Conservation (phyloP, 106 monocot species). For the Acanthochlamys bracteata region DNA sequence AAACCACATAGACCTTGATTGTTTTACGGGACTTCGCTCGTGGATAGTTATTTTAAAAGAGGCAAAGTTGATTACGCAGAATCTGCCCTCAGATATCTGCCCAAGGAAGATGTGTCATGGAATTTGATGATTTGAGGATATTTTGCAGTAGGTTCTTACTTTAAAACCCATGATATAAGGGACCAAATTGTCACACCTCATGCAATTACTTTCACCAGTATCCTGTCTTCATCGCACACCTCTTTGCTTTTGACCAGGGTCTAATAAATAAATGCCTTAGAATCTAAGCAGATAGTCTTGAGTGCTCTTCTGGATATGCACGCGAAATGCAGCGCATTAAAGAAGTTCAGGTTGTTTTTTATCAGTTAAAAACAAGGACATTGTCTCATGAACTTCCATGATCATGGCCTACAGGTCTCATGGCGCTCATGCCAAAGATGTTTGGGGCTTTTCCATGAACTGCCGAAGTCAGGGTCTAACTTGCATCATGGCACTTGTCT, state of each 20-base stretch:
- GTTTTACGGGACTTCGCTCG: slow-evolving; percentile 37
- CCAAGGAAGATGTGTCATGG: slow-evolving; percentile 40
- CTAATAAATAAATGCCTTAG: slow-evolving; percentile 23
- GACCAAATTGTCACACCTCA: slow-evolving; percentile 27
- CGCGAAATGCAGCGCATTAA: slow-evolving; percentile 72
- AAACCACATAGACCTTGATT: slow-evolving; percentile 34
- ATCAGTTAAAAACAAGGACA: slow-evolving; percentile 38
- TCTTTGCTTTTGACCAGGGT: slow-evolving; percentile 61
- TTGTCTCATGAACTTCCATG: slow-evolving; percentile 71
- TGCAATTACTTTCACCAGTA: slow-evolving; percentile 44
- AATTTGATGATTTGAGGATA: slow-evolving; percentile 77
- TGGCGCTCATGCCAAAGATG: slow-evolving; percentile 44
- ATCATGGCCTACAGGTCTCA: slow-evolving; percentile 67
- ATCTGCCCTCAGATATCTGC: slow-evolving; percentile 26
- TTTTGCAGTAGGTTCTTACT: slow-evolving; percentile 28
- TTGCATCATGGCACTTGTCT: slow-evolving; percentile 56
- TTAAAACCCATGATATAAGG: slow-evolving; percentile 38
- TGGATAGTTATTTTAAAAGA: slow-evolving; percentile 73
- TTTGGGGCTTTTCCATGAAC: slow-evolving; percentile 41
- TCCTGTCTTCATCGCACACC: slow-evolving; percentile 51
- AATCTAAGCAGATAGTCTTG: slow-evolving; percentile 54
- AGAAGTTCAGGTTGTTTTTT: slow-evolving; percentile 48
- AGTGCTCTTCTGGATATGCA: slow-evolving; percentile 69
- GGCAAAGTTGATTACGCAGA: slow-evolving; percentile 28
- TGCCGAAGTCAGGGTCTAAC: slow-evolving; percentile 28